These are phyloP conservation scores for Globisporangium irregulare DNA, from an alignment of 352 stramenopile genomes.

Conservation along the genomic window DNA sequence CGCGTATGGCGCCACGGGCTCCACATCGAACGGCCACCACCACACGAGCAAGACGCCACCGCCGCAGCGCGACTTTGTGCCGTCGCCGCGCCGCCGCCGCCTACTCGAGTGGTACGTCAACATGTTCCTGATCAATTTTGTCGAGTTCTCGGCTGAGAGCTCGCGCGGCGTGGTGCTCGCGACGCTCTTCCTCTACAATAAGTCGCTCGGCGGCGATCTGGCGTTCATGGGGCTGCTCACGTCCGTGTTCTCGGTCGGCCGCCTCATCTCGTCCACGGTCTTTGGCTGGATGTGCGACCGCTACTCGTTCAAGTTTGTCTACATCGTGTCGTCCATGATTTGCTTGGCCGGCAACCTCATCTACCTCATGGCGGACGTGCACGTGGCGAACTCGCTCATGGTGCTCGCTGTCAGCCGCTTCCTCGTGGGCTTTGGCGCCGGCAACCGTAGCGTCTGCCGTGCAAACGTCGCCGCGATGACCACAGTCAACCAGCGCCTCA, in stretches of 20 bases:
- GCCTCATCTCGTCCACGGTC: constrained; percentile 75
- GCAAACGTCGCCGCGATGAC: constrained; percentile 72
- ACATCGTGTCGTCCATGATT: constrained; percentile 72
- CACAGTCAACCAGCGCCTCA: constrained; percentile 65
- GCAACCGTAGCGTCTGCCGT: constrained; percentile 75
- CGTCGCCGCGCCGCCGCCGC: constrained; percentile 40
- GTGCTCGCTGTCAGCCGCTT: constrained; percentile 62
- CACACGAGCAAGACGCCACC: constrained; percentile 4
- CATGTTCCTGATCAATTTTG: constrained; percentile 83
- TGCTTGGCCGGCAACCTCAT: constrained; percentile 75
- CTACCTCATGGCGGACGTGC: constrained; percentile 63
- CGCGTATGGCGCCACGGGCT: constrained; percentile 30
- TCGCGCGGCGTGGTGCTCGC: constrained; percentile 74
- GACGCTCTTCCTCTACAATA: constrained; percentile 83
- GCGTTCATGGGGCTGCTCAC: constrained; percentile 81
- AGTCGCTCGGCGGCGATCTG: constrained; percentile 69
- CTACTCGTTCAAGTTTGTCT: constrained; percentile 80
- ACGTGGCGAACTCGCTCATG: constrained; percentile 50
- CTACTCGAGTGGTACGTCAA: constrained; percentile 69
- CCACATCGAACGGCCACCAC: constrained; percentile 1
- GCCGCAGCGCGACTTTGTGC: constrained; percentile 29
- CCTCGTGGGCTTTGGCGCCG: constrained; percentile 73
- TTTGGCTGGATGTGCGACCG: constrained; percentile 85
- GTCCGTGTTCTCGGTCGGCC: constrained; percentile 77
- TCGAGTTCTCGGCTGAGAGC: constrained; percentile 79